Conservation (phyloP, 1,284 basidiomycete genomes). For the Cyathus olla region DNA sequence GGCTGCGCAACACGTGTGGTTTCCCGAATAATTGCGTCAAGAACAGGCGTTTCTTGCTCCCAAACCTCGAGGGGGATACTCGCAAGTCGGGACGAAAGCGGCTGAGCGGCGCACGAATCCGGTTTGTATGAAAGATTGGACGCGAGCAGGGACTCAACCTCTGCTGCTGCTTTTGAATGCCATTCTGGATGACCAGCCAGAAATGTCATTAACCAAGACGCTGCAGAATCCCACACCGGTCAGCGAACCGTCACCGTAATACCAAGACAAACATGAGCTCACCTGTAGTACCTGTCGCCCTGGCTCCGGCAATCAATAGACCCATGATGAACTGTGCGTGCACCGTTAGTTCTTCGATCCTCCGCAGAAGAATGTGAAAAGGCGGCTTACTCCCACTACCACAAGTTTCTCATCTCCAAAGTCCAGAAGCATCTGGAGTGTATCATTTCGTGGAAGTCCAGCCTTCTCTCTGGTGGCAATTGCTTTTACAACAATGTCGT, state of each 20-base stretch:
- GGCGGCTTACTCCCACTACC: constrained; percentile 72
- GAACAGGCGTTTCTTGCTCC: constrained; percentile 73
- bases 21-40: constrained; percentile 78
- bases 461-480: constrained; percentile 65
- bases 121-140: constrained; percentile 40
- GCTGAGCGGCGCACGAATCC: constrained; percentile 25
- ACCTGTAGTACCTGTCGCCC: constrained; percentile 81
- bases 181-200: constrained; percentile 73
- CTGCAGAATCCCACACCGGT: constrained; percentile 37
- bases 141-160: constrained; percentile 73
- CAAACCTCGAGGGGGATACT: constrained; percentile 73
- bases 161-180: constrained; percentile 63
- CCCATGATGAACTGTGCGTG: constrained; percentile 79
- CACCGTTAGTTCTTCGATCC: too few species aligned
- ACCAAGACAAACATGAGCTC: constrained; percentile 16
- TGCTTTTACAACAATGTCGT: constrained; percentile 69
- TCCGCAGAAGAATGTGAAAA: not conserved
- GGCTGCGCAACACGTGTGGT: constrained; percentile 82
- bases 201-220: constrained; percentile 79
- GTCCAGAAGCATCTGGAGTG: constrained; percentile 79
- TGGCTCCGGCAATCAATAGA: constrained; percentile 77
- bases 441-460: constrained; percentile 69
- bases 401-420: constrained; percentile 71
- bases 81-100: constrained; percentile 62
- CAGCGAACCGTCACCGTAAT: constrained; percentile 13